Conservation (phyloP, 306 rosid species). For the Comarum palustre region DNA sequence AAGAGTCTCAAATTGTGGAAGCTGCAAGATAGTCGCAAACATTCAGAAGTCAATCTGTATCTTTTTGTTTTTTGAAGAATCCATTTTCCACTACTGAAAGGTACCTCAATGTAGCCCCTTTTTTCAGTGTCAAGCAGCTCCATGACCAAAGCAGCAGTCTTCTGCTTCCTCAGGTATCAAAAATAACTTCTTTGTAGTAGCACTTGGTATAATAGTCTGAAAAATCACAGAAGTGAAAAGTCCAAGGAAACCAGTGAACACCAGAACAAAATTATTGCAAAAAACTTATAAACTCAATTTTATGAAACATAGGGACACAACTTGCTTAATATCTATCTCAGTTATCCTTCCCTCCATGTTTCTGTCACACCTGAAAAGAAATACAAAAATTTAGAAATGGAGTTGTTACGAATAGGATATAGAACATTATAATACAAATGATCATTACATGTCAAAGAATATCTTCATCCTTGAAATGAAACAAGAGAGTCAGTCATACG, state of each 20-base stretch:
- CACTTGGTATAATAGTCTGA: conserved; percentile 59
- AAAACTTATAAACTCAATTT: background rate
- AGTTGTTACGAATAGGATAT: background rate
- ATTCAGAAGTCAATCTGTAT: conserved; percentile 12
- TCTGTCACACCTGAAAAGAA: conserved; percentile 59
- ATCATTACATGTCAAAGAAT: conserved; percentile 71
- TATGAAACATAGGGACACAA: conserved; percentile 4
- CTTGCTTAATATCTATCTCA: conserved; percentile 64
- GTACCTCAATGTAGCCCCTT: conserved; percentile 70
- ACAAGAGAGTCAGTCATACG: conserved; percentile 49
- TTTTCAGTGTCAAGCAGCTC: conserved; percentile 61
- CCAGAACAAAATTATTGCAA: background rate
- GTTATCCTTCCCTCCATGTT: conserved; percentile 73
- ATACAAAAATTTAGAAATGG: conserved; percentile 1
- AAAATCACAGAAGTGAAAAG: background rate
- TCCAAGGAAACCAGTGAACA: background rate
- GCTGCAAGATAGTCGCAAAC: conserved; percentile 22
- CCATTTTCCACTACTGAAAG: background rate
- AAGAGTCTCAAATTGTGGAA: conserved; percentile 49
- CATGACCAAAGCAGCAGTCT: conserved; percentile 63
- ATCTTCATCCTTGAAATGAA: conserved; percentile 52
- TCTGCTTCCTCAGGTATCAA: conserved; percentile 78
- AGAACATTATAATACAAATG: background rate
- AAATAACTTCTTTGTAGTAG: conserved; percentile 61
- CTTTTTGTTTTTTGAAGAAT: background rate